Percentiles rank a stretch among this genome's conserved stretches.
Evolutionary conservation across 768 basidiomycete species (phyloP).

Genomic region (Pulveroboletus sp.): DNA sequence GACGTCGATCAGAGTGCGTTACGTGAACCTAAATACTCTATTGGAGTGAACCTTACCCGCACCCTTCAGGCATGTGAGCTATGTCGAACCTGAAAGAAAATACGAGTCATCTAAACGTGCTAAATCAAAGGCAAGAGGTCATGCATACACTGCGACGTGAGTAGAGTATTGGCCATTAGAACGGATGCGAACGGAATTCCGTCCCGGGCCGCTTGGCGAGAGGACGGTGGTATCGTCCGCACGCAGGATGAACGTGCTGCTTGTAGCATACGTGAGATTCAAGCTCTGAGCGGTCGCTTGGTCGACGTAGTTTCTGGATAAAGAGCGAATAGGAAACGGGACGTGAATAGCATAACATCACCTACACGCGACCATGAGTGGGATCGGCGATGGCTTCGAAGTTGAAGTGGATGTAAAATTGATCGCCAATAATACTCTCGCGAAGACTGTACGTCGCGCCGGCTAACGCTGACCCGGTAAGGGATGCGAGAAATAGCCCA

Average conservation of each 20-base stretch:
- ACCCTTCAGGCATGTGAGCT: constrained; percentile 35
- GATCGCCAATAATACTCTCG: constrained; percentile 27
- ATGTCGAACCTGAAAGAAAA: constrained; percentile 28
- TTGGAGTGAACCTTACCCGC: constrained; percentile 22
- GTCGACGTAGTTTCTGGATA: constrained; percentile 32
- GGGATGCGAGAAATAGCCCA: constrained; percentile 10
- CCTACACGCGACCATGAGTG: constrained; percentile 35
- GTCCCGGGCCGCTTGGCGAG: constrained; percentile 25
- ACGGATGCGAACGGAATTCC: constrained; percentile 35
- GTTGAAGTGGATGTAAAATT: constrained; percentile 30
- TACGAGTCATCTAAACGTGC: not conserved
- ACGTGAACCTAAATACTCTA: not conserved
- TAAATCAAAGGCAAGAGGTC: not conserved
- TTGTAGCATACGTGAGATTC: constrained; percentile 26
- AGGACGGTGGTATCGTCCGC: constrained; percentile 34
- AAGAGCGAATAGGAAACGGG: not conserved
- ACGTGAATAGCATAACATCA: not conserved
- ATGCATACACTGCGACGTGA: constrained; percentile 32
- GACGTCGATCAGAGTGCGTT: not conserved
- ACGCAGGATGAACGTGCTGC: constrained; percentile 32
- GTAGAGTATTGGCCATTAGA: constrained; percentile 29
- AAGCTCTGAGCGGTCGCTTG: constrained; percentile 23
- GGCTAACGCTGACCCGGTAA: constrained; percentile 13
- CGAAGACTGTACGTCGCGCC: constrained; percentile 24
- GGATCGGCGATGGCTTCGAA: constrained; percentile 35